Evolutionary conservation across 2,329 filamentous ascomycete genomes (phyloP).

Genomic region (Penicillium sp.): DNA sequence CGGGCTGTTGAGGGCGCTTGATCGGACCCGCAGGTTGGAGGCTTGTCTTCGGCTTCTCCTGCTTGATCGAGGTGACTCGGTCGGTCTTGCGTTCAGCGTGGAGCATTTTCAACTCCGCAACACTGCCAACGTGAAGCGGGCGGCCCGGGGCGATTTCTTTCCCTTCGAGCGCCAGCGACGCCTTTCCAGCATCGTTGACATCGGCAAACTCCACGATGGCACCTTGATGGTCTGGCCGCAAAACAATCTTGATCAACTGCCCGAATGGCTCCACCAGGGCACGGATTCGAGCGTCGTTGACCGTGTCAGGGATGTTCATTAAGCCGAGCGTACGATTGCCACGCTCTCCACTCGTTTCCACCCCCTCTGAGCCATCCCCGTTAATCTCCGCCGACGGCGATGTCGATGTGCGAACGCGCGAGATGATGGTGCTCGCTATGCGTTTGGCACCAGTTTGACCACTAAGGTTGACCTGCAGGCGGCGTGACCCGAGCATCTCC

Average conservation of each 20-base stretch:
- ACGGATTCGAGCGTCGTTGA: constrained; percentile 81
- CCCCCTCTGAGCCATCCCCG: constrained; percentile 35
- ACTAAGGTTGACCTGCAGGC: constrained; percentile 63
- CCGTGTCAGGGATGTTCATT: constrained; percentile 84
- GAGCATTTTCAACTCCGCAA: constrained; percentile 50
- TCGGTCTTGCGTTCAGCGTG: constrained; percentile 43
- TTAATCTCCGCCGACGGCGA: constrained; percentile 39
- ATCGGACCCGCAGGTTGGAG: constrained; percentile 38
- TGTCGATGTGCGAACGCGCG: constrained; percentile 35
- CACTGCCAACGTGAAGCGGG: constrained; percentile 49
- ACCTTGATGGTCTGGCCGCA: constrained; percentile 78
- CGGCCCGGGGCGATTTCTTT: constrained; percentile 46
- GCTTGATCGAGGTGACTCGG: constrained; percentile 31
- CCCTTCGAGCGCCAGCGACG: constrained; percentile 46
- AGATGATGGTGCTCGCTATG: constrained; percentile 46
- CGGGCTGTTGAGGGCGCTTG: constrained; percentile 48
- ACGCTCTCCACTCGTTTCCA: constrained; percentile 43
- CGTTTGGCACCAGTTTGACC: constrained; percentile 45
- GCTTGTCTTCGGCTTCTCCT: constrained; percentile 39
- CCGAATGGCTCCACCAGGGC: constrained; percentile 70
- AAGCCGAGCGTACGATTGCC: constrained; percentile 73
- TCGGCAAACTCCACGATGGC: constrained; percentile 81
- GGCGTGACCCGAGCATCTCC: constrained; percentile 65
- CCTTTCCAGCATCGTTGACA: constrained; percentile 66
- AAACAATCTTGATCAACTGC: constrained; percentile 68